These are phyloP conservation scores for Wickerhamomyces queroliae DNA, from an alignment of 805 yeast species.

Conservation along the genomic window DNA sequence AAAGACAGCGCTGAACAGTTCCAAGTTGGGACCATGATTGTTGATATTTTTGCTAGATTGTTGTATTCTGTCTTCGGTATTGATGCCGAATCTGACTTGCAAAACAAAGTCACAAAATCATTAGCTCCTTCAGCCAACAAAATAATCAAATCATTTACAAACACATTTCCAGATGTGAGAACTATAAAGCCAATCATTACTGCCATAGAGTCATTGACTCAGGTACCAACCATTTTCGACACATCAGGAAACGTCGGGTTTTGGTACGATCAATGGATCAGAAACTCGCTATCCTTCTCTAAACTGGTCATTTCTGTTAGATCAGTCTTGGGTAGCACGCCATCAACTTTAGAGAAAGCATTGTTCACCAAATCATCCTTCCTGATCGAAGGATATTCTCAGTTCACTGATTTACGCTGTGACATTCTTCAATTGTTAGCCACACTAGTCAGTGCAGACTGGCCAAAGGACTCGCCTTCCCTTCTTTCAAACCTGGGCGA, in stretches of 20 bases:
- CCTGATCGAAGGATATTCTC: slow-evolving; percentile 53
- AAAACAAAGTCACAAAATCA: slow-evolving; percentile 39
- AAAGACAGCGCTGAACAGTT: slow-evolving; percentile 48
- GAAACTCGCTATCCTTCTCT: slow-evolving; percentile 48
- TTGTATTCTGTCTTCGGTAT: slow-evolving; percentile 50
- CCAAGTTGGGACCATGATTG: slow-evolving; percentile 50
- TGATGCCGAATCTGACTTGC: slow-evolving; percentile 32
- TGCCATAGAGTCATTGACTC: slow-evolving; percentile 41
- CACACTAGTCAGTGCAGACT: slow-evolving; percentile 47
- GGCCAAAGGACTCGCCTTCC: slow-evolving; percentile 66
- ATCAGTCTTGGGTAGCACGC: slow-evolving; percentile 37
- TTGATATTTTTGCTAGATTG: slow-evolving; percentile 50
- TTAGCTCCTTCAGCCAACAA: slow-evolving; percentile 45
- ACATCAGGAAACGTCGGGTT: slow-evolving; percentile 38
- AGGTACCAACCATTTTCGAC: slow-evolving; percentile 30
- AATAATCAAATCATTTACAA: slow-evolving; percentile 52
- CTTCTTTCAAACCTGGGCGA: slow-evolving; percentile 75
- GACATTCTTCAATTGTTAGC: slow-evolving; percentile 52
- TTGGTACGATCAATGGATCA: slow-evolving; percentile 45
- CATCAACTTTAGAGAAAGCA: slow-evolving; percentile 60
- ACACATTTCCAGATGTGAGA: slow-evolving; percentile 44
- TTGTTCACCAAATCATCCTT: slow-evolving; percentile 51
- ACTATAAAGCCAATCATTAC: slow-evolving; percentile 47
- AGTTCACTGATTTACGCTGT: slow-evolving; percentile 40
- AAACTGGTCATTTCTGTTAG: slow-evolving; percentile 53